These are phyloP conservation scores for Ceratocystis cacaofunesta DNA, from an alignment of 2,329 filamentous ascomycete genomes.

Conservation along the genomic window DNA sequence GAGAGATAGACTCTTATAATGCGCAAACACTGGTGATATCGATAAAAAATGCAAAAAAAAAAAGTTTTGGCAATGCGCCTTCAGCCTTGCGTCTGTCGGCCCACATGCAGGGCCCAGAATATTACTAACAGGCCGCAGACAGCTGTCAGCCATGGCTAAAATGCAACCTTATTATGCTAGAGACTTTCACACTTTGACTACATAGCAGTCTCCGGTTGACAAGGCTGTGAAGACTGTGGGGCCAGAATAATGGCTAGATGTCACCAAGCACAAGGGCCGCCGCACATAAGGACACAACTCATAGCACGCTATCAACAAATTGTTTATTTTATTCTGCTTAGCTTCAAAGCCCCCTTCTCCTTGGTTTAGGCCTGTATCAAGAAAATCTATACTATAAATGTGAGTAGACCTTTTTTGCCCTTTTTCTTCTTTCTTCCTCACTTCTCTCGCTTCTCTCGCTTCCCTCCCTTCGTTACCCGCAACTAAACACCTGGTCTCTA, in stretches of 20 bases:
- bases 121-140: not conserved
- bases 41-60: conserved; percentile 14
- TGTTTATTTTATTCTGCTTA: not conserved
- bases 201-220: not conserved
- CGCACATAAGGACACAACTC: no score
- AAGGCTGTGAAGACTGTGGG: not conserved
- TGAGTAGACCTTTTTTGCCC: not conserved
- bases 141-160: not conserved
- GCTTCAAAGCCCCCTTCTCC: no score
- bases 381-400: not conserved
- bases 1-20: not conserved
- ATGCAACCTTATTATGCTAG: not conserved
- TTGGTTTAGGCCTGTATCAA: not conserved
- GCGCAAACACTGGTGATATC: not conserved
- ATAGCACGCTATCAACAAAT: not conserved
- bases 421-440: not conserved
- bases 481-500: not conserved
- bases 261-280: no score
- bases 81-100: conserved; percentile 10
- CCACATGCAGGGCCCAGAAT: conserved; percentile 1
- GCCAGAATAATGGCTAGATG: no score
- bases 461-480: not conserved
- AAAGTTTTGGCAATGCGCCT: conserved; percentile 12
- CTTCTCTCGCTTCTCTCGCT: not conserved
- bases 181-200: not conserved